Percentiles rank a stretch among this genome's conserved stretches.
These are phyloP conservation scores for Endothia cerciana DNA, from an alignment of 2,329 filamentous ascomycete genomes.

Conservation along the genomic window DNA sequence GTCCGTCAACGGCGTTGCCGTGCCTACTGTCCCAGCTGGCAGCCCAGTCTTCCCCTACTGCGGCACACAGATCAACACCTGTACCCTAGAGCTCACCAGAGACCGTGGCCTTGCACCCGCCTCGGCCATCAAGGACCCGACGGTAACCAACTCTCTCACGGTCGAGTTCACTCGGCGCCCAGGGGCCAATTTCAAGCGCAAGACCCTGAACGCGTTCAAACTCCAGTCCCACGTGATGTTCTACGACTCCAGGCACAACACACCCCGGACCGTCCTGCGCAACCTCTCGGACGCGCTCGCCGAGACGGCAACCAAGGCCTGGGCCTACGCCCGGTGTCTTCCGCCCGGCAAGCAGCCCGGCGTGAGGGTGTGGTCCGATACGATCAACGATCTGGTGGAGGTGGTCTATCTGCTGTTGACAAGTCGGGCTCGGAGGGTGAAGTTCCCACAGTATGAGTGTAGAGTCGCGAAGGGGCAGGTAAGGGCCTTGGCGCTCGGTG, in stretches of 20 bases:
- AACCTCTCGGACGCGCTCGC: slow-evolving; percentile 77
- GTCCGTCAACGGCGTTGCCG: slow-evolving; percentile 53
- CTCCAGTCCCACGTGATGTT: slow-evolving; percentile 85
- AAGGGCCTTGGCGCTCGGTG: slow-evolving; percentile 66
- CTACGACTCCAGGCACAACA: slow-evolving; percentile 80
- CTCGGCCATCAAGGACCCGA: slow-evolving; percentile 39
- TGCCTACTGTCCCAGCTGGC: slow-evolving; percentile 50
- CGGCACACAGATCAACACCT: slow-evolving; percentile 75
- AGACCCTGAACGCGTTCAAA: slow-evolving; percentile 77
- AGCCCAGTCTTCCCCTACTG: slow-evolving; percentile 79
- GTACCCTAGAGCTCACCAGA: slow-evolving; percentile 74
- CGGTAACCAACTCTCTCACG: slow-evolving; percentile 73
- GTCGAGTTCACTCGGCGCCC: slow-evolving; percentile 75
- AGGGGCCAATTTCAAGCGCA: slow-evolving; percentile 79
- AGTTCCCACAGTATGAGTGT: slow-evolving; percentile 59
- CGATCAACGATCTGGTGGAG: slow-evolving; percentile 67
- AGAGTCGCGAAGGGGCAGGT: slow-evolving; percentile 63
- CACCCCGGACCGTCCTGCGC: slow-evolving; percentile 65
- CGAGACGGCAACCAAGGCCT: slow-evolving; percentile 78
- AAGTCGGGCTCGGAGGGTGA: slow-evolving; percentile 50
- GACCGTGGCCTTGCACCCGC: slow-evolving; percentile 57
- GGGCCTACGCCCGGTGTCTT: slow-evolving; percentile 65
- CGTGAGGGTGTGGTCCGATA: slow-evolving; percentile 57
- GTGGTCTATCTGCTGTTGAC: slow-evolving; percentile 68
- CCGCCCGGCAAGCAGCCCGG: slow-evolving; percentile 59